Evolutionary conservation across 2,329 filamentous ascomycete species (phyloP), one percentile per base, ranked within the genome.

Genomic region (Didymella pinodella): DNA sequence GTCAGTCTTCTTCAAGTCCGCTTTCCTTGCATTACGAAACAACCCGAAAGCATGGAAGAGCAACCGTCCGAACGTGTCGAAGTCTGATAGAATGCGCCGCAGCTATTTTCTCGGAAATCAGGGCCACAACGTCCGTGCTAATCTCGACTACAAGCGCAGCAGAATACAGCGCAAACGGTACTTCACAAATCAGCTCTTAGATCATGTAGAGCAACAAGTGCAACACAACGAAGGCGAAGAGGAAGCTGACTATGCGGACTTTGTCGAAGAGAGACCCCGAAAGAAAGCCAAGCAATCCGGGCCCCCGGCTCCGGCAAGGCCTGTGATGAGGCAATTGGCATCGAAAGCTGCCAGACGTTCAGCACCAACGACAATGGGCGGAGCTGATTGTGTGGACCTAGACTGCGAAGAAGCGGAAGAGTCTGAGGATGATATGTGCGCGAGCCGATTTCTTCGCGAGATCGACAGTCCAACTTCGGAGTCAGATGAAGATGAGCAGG

Each of bases 1-100:
- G 70, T 74, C 73, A 3, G 71, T 74, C 0, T 72, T 71, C 55
- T 71, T 74, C 62, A 75, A 73, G 32, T 11, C 48, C 2, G 59
- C 64, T 4, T 72, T 75, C 22, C 16, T 60, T 5, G 53, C 41
- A 10, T 65, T 73, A 14, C 66, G 65, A 20, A 41, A 56, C 14
- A 55, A 66, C 7, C 20, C 47, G 25, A 43, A 59, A 11, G 65
- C 65, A 12, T 74, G 70, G 69, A 66, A 63, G 41, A 59, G 57
- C 10, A 67, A 65, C 28, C 51, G 50, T 11, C 50, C 55, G 2
- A 48, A 59, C 7, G 34, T 74, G 2, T 36, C 67, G 3, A 73
- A 67, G 49, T 12, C 20, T 4, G 66, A 71, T 34, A 59, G 54
- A 12, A 45, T 66, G 25, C 70, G 69, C 22, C 70, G 72, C 28